Conservation (phyloP, 345 rosid species). For the Ricinus communis region DNA sequence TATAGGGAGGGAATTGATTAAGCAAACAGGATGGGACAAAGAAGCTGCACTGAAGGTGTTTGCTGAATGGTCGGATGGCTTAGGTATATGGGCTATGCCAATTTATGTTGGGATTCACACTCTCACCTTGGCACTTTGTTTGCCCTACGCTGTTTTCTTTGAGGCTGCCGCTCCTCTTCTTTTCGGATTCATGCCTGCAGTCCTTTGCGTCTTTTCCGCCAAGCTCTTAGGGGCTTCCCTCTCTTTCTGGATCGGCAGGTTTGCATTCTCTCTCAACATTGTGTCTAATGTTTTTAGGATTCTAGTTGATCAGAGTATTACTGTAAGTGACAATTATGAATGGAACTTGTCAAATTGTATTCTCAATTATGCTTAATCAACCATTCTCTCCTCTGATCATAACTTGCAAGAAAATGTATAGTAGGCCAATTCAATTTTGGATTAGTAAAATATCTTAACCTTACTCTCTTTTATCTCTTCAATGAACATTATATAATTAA, state of each 20-base stretch:
- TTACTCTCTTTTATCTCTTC: too few relatives aligned
- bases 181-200: conserved; percentile 83
- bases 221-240: conserved; percentile 86
- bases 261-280: too few relatives aligned
- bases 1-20: conserved; percentile 37
- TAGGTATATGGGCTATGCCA: conserved; percentile 92
- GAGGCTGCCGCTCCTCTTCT: conserved; percentile 86
- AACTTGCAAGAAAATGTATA: too few relatives aligned
- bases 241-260: conserved; percentile 96
- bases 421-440: too few relatives aligned
- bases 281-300: too few relatives aligned
- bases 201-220: conserved; percentile 71
- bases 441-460: too few relatives aligned
- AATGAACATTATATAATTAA: too few relatives aligned
- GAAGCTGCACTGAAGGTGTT: conserved; percentile 46
- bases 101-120: conserved; percentile 77
- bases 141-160: conserved; percentile 84
- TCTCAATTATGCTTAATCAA: too few relatives aligned
- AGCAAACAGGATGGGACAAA: conserved; percentile 55
- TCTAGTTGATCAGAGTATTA: too few relatives aligned
- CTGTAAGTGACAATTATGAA: too few relatives aligned
- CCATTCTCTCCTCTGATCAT: too few relatives aligned
- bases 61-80: conserved; percentile 56
- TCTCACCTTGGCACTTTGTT: conserved; percentile 66
- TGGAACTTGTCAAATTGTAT: too few relatives aligned